Conservation (phyloP, 768 basidiomycete species). For the Plicaturopsis crispa region DNA sequence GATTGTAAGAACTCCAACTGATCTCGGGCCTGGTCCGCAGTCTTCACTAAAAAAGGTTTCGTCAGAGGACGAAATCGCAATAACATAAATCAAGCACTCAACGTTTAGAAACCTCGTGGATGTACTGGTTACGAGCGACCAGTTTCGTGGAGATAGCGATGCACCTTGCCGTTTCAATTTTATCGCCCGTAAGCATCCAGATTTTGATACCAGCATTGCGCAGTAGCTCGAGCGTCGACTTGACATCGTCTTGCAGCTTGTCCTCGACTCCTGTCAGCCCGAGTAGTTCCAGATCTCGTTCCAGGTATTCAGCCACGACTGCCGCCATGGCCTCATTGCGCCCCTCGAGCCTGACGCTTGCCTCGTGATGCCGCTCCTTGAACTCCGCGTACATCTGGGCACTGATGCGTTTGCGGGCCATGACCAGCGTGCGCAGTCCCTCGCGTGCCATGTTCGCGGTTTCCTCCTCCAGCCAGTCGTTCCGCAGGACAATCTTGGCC, state of each 20-base stretch:
- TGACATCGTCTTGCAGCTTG: conserved; percentile 96
- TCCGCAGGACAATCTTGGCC: conserved; percentile 88
- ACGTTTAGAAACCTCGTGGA: conserved; percentile 91
- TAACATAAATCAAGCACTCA: conserved; percentile 1
- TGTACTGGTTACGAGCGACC: conserved; percentile 93
- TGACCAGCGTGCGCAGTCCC: conserved; percentile 88
- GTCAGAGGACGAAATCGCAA: conserved; percentile 2
- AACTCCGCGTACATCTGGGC: conserved; percentile 68
- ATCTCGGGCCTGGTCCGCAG: conserved; percentile 73
- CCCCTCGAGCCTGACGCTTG: conserved; percentile 72
- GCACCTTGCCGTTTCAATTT: conserved; percentile 97
- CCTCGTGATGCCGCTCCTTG: conserved; percentile 62
- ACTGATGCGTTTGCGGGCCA: conserved; percentile 75
- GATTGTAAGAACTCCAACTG: conserved; percentile 91
- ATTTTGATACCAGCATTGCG: conserved; percentile 97
- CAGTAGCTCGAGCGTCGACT: conserved; percentile 84
- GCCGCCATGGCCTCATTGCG: conserved; percentile 74
- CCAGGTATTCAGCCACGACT: conserved; percentile 72
- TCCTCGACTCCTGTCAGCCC: conserved; percentile 99
- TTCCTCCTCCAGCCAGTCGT: conserved; percentile 99
- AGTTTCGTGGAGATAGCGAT: conserved; percentile 97
- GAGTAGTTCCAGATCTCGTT: conserved; percentile 84
- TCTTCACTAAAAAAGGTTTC: conserved; percentile 55
- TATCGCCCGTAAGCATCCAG: conserved; percentile 99
- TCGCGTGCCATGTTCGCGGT: conserved; percentile 98